A percentile compares a stretch with the other conserved stretches of the same genome.
phyloP scores from a whole-genome alignment of 495 filamentous ascomycete species.

The Articulospora tetracladia region DNA sequence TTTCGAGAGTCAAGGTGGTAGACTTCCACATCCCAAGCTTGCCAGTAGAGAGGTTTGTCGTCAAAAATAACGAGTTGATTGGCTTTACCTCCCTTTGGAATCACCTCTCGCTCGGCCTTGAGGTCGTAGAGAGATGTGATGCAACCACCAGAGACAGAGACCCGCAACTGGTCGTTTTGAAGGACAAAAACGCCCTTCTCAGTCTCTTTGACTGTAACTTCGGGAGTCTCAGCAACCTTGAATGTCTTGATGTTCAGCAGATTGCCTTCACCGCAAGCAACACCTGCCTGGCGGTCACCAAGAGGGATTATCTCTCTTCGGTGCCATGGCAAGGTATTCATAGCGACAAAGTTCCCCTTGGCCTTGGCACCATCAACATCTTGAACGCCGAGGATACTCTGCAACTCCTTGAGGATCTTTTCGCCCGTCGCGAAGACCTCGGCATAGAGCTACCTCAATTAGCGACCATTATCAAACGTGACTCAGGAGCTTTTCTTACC shows the following conservation, averaged over 20 bases:
- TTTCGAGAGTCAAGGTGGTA: slow-evolving; percentile 87
- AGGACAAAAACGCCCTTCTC: slow-evolving; percentile 70
- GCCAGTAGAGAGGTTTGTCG: slow-evolving; percentile 98
- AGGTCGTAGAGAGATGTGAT: slow-evolving; percentile 83
- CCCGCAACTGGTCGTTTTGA: slow-evolving; percentile 66
- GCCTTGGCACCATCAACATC: slow-evolving; percentile 28
- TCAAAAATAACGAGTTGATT: slow-evolving; percentile 95
- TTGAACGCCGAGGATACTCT: slow-evolving; percentile 60
- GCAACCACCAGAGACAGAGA: slow-evolving; percentile 66
- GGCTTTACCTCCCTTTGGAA: slow-evolving; percentile 74
- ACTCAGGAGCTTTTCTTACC: slow-evolving; percentile 13
- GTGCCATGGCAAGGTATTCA: slow-evolving; percentile 85
- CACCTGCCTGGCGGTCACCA: slow-evolving; percentile 39
- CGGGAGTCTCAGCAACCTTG: slow-evolving; percentile 37
- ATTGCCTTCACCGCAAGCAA: slow-evolving; percentile 45
- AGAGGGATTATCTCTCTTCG: slow-evolving; percentile 68
- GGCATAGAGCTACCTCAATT: slow-evolving; percentile 58
- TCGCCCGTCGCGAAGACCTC: slow-evolving; percentile 76
- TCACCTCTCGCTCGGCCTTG: slow-evolving; percentile 64
- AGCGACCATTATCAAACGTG: neutral
- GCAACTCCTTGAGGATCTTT: slow-evolving; percentile 64
- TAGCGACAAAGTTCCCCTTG: slow-evolving; percentile 37
- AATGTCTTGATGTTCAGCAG: slow-evolving; percentile 47
- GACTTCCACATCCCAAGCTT: slow-evolving; percentile 98
- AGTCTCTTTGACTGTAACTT: slow-evolving; percentile 62